Conservation (phyloP, 495 filamentous ascomycete genomes). For the Geoglossum glabrum region DNA sequence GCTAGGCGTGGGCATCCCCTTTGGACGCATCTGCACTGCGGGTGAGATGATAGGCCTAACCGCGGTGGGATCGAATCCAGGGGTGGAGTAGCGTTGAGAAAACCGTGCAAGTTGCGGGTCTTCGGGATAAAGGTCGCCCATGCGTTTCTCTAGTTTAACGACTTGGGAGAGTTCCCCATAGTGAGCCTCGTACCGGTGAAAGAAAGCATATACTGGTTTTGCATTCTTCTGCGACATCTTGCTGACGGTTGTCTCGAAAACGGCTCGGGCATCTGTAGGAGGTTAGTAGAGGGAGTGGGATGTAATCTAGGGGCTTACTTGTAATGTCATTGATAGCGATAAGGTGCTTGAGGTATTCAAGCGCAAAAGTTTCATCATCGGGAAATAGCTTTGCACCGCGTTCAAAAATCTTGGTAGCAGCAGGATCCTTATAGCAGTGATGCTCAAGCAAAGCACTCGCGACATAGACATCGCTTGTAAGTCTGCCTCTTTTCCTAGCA, state of each 20-base stretch:
- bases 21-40: slow-evolving; percentile 50
- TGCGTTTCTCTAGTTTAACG: slow-evolving; percentile 72
- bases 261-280: slow-evolving; percentile 64
- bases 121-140: slow-evolving; percentile 78
- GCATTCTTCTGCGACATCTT: slow-evolving; percentile 48
- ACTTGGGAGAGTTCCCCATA: slow-evolving; percentile 84
- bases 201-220: slow-evolving; percentile 69
- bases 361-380: slow-evolving; percentile 71
- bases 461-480: slow-evolving; percentile 86
- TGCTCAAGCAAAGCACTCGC: slow-evolving; percentile 83
- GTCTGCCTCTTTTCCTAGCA: slow-evolving; percentile 61
- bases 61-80: slow-evolving; percentile 52
- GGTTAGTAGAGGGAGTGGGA: slow-evolving; percentile 5
- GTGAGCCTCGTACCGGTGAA: slow-evolving; percentile 85
- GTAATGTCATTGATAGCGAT: slow-evolving; percentile 78
- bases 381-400: slow-evolving; percentile 81
- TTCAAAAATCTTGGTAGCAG: slow-evolving; percentile 87
- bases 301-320: slow-evolving; percentile 37
- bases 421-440: slow-evolving; percentile 81
- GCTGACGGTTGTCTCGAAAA: slow-evolving; percentile 82
- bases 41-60: slow-evolving; percentile 70
- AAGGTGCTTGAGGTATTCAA: slow-evolving; percentile 89
- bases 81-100: slow-evolving; percentile 47
- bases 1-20: slow-evolving; percentile 12
- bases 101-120: slow-evolving; percentile 62